Evolutionary conservation across 495 filamentous ascomycete genomes (phyloP).

Genomic region (Tuber brumale): DNA sequence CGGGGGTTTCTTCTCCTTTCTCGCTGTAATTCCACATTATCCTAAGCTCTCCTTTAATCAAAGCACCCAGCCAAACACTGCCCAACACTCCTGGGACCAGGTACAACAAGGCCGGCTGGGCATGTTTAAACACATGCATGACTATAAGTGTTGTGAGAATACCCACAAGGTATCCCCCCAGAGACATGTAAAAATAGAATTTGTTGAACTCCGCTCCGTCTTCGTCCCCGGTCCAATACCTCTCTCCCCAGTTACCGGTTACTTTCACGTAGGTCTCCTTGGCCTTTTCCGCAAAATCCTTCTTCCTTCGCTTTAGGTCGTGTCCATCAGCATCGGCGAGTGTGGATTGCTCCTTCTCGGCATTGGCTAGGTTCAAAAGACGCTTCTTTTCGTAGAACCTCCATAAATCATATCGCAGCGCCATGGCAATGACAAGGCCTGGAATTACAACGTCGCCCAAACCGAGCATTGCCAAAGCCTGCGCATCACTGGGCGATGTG

Average conservation of each 20-base stretch:
- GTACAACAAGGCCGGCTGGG: constrained; percentile 87
- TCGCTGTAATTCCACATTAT: constrained; percentile 81
- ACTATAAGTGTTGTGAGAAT: constrained; percentile 72
- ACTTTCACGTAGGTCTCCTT: constrained; percentile 48
- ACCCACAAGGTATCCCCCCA: constrained; percentile 71
- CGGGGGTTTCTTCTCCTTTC: constrained; percentile 42
- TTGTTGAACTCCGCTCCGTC: constrained; percentile 60
- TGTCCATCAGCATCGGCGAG: constrained; percentile 38
- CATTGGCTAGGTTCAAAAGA: constrained; percentile 20
- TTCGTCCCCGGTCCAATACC: constrained; percentile 64
- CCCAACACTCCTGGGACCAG: constrained; percentile 79
- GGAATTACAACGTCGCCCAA: constrained; percentile 93
- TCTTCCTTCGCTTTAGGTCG: constrained; percentile 42
- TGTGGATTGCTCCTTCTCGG: constrained; percentile 25
- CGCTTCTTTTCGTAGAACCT: constrained; percentile 29
- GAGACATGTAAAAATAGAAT: constrained; percentile 73
- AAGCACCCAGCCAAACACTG: constrained; percentile 72
- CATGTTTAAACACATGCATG: constrained; percentile 70
- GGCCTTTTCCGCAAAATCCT: constrained; percentile 36
- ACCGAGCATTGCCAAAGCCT: constrained; percentile 72
- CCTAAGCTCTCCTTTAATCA: constrained; percentile 59
- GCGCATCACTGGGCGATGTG: constrained; percentile 15
- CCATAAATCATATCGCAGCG: constrained; percentile 81
- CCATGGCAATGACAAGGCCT: constrained; percentile 80
- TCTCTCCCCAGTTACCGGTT: constrained; percentile 70